Base-by-base conservation (phyloP, 2,329 filamentous ascomycete species). In the Coniochaeta pulveracea region DNA sequence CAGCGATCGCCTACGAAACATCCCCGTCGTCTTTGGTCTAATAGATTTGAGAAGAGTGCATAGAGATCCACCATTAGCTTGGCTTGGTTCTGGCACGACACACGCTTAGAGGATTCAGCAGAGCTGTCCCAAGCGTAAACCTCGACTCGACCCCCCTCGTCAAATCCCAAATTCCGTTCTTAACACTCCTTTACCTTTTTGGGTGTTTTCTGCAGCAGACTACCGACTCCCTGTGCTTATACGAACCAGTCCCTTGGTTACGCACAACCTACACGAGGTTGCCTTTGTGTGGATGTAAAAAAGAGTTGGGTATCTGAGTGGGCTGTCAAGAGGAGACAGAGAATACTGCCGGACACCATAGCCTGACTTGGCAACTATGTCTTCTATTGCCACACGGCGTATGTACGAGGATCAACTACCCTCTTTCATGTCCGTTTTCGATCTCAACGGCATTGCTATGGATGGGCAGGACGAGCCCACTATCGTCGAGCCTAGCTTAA, bases 381-480 rank as follows among this genome's bases (percentile, higher is more conserved):
- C 72, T 55, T 76, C 72, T 46, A 69, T 74, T 43, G 64, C 73
- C 37, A 64, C 71, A 34, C 63, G 72, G 45, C 68, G 71, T 54
- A 54, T 76, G 47, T 77, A 74, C 53, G 72, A 79, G 62, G 74
- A 78, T 50, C 74, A 78, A 55, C 78, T 84, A 65, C 79, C 79
- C 51, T 76, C 79, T 15, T 81, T 84, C 48, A 82, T 81, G 77
- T 78, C 79, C 37, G 78, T 84, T 36, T 82, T 80, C 60, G 76
- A 77, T 52, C 65, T 79, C 43, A 74, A 80, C 48, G 58, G 58
- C 43, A 68, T 67, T 43, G 63, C 57, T 37, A 69, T 69, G 51
- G 64, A 64, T 37, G 68, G 70, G 30, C 61, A 61, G 33, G 66
- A 64, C 37, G 58, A 67, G 9, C 64, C 74, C 26, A 69, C 69